Conservation (phyloP, 116 monocot species). For the Iris pallida region DNA sequence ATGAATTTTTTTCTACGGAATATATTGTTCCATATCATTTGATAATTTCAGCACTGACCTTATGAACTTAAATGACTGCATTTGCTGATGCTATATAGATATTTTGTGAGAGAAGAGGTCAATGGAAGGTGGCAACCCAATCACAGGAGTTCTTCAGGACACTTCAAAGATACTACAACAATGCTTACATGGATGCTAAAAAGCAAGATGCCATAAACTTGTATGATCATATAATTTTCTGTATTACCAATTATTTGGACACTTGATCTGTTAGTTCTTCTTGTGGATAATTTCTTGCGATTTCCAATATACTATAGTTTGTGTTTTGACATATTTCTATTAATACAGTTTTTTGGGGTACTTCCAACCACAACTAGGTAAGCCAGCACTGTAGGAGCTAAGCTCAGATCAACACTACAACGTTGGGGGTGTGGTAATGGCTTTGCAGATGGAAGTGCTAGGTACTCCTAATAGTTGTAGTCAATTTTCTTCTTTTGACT, state of each 20-base stretch:
- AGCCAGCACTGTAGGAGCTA: conserved; percentile 63
- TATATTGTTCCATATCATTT: too few relatives aligned
- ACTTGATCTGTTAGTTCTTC: not conserved
- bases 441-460: conserved; percentile 33
- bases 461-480: conserved; percentile 20
- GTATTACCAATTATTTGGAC: too few relatives aligned
- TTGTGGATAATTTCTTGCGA: too few relatives aligned
- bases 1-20: too few relatives aligned
- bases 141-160: conserved; percentile 63
- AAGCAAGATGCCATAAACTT: conserved; percentile 72
- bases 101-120: conserved; percentile 66
- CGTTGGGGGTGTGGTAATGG: conserved; percentile 22
- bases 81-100: conserved; percentile 55
- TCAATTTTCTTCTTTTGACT: too few relatives aligned
- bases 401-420: conserved; percentile 18
- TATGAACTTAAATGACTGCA: not conserved
- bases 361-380: conserved; percentile 61
- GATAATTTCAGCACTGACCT: too few relatives aligned
- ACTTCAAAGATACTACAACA: conserved; percentile 64
- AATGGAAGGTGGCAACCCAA: conserved; percentile 45
- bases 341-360: conserved; percentile 59
- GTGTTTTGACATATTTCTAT: too few relatives aligned
- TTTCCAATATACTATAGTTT: too few relatives aligned
- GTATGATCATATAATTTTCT: conserved; percentile 31
- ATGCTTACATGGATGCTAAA: conserved; percentile 62